Base-by-base conservation (phyloP, 2,329 filamentous ascomycete species). In the Ophiostoma sp. region DNA sequence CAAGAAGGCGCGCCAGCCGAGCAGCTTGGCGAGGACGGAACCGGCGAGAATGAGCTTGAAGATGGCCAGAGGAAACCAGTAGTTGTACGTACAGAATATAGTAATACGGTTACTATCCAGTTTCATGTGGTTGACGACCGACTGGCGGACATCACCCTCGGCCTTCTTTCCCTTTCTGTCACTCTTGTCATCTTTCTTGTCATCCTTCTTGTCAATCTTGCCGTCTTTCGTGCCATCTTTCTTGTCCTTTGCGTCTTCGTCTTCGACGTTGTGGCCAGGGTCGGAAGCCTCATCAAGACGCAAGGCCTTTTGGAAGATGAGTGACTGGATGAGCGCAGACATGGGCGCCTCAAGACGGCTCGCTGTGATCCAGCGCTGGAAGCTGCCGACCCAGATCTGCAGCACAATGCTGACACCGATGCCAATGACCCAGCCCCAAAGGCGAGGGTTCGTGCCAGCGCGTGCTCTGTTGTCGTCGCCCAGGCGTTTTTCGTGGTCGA, bases 91-190 rank as follows among this genome's bases (percentile, higher is more conserved):
- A 69, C 74, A 75, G 44, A 76, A 76, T 18, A 75, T 76, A 9
- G 72, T 74, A 27, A 76, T 75, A 38, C 75, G 74, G n/a, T 64
- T 68, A 60, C 74, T 76, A 41, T 78, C 76, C 41, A 78, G 72
- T 67, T 77, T 77, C 74, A 78, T 77, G 71, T 77, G 76, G 69
- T 77, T 77, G 62, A 77, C 75, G 36, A 78, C 75, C 2, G 76
- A 76, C 67, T 77, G 76, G 11, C 76, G 74, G 11, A 75, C 72
- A 45, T 76, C 74, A 36, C 60, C 60, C 38, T 60, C 55, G 9
- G 27, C 55, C 27, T 60, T 60, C 27, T 60, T 60, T 12, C 12
- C 27, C 55, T 71, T 27, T 27, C 2, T 66, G 65, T 73, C 67
- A 16, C 58, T 66, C 27, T 69, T 67, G 40, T 27, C 9, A 16